Evolutionary conservation across 2,329 filamentous ascomycete genomes (phyloP), one percentile per base, ranked within the genome.

Genomic region (Fusarium caatingaense): DNA sequence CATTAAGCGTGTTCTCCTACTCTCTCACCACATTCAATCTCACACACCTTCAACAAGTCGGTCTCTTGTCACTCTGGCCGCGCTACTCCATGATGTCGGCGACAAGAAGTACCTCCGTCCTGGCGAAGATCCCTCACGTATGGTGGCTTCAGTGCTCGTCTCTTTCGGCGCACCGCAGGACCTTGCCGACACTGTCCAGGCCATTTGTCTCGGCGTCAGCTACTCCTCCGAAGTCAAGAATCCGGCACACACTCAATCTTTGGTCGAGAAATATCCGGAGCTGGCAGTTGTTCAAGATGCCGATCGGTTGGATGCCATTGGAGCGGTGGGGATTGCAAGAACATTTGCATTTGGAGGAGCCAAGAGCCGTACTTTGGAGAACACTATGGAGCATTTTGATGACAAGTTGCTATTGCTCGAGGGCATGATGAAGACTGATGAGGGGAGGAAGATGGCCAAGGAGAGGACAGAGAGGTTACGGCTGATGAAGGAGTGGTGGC

Each of bases 301-400:
- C 6, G 95, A 98, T 82, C 86, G 94, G 9, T 83, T 98, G n/a
- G 95, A 98, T 80, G 92, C 94, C 6, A 90, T 98, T 51, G 95
- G 94, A 2, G 93, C 92, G 0, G 88, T 98, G 30, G 95, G 95
- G 1, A 90, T 97, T 60, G 94, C 88, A 4, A 84, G 95, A 45
- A 88, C 76, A 9, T 83, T 83, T 72, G 76, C 80, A 6, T 98
- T 89, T 78, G 89, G 91, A 0, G 94, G 91, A 0, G 91, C 89
- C 13, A 88, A 86, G 78, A 78, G 79, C 7, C 81, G 83, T 25
- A 86, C 84, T 45, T 81, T 97, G 84, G 84, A 85, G 41, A 87
- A 88, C 48, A 88, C 90, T 8, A 87, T 97, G 66, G 83, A 87
- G 49, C 93, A 97, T 82, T 93, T 97, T 74, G 87, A 88, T 42